phyloP scores from a whole-genome alignment of 257 asterid genomes.

The Cruciata laevipes region DNA sequence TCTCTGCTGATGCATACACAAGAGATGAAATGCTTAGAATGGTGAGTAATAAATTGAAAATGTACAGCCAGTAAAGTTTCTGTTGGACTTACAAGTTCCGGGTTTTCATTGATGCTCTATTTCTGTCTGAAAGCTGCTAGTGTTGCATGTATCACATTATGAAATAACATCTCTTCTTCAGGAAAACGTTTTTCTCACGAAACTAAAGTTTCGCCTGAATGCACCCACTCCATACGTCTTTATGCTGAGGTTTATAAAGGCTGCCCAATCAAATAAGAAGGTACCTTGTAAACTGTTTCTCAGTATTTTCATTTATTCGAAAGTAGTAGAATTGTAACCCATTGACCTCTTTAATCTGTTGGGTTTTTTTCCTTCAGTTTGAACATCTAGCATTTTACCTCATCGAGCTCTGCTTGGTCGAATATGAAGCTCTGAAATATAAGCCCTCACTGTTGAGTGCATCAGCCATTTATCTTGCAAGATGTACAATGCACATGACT shows the following conservation, averaged over 20 bases:
- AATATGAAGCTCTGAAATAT: conserved; percentile 77
- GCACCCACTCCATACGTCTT: conserved; percentile 90
- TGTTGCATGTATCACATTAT: background rate
- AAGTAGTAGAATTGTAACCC: background rate
- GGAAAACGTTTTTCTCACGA: conserved; percentile 67
- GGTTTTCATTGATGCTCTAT: background rate
- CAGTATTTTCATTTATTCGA: background rate
- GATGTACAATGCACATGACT: conserved; percentile 58
- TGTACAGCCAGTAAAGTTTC: background rate
- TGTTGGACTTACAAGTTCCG: background rate
- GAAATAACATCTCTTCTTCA: conserved; percentile 27
- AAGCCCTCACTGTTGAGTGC: conserved; percentile 90
- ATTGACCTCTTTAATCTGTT: conserved; percentile 6
- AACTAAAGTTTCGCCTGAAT: conserved; percentile 81
- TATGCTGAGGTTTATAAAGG: conserved; percentile 91
- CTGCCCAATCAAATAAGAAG: conserved; percentile 68
- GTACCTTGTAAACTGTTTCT: conserved; percentile 18
- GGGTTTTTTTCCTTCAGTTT: conserved; percentile 40
- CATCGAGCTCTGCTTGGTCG: conserved; percentile 83
- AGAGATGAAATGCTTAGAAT: conserved; percentile 75
- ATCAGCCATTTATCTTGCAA: conserved; percentile 81
- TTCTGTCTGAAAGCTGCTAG: background rate
- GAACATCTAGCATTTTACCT: conserved; percentile 85
- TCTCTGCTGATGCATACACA: conserved; percentile 76
- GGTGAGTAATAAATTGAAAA: conserved; percentile 36